A percentile compares a stretch with the other conserved stretches of the same genome.
phyloP scores from a whole-genome alignment of 2,329 filamentous ascomycete species.

The Acephala macrosclerotiorum region DNA sequence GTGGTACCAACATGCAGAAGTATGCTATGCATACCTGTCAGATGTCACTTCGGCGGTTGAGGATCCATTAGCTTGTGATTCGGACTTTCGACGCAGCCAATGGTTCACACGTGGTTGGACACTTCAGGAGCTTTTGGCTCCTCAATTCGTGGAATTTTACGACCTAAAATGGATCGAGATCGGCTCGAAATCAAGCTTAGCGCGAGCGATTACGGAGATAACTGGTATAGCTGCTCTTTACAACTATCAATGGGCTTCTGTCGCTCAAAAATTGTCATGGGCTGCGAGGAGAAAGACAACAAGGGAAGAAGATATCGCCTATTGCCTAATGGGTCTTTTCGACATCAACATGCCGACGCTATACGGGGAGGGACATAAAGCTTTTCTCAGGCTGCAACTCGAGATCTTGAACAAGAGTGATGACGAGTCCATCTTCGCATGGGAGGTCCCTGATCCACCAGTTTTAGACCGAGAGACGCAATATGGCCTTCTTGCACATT shows the following conservation, averaged over 20 bases:
- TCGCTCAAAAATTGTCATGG: constrained; percentile 1
- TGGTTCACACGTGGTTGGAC: constrained; percentile 31
- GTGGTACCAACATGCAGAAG: constrained; percentile 24
- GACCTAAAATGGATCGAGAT: constrained; percentile 23
- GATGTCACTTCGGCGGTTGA: constrained; percentile 20
- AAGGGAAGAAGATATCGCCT: constrained; percentile 2
- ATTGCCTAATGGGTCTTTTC: constrained; percentile 1
- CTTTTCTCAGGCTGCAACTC: constrained; percentile 2
- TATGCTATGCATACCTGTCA: constrained; percentile 31
- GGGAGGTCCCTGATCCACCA: not conserved
- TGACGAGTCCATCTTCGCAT: constrained; percentile 8
- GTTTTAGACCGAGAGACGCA: not conserved
- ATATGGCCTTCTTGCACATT: not conserved
- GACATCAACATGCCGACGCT: not conserved
- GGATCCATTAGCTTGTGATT: not conserved
- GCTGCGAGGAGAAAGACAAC: not conserved
- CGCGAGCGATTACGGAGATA: constrained; percentile 7
- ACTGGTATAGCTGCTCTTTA: constrained; percentile 9
- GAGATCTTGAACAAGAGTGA: not conserved
- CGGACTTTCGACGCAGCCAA: constrained; percentile 13
- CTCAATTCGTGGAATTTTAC: constrained; percentile 23
- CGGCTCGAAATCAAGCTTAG: constrained; percentile 23
- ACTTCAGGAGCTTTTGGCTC: constrained; percentile 29
- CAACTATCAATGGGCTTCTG: not conserved
- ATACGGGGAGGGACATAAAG: constrained; percentile 3